Percentiles rank a stretch among this genome's conserved stretches.
phyloP scores from a whole-genome alignment of 257 asterid species.

The Solanum pennellii region DNA sequence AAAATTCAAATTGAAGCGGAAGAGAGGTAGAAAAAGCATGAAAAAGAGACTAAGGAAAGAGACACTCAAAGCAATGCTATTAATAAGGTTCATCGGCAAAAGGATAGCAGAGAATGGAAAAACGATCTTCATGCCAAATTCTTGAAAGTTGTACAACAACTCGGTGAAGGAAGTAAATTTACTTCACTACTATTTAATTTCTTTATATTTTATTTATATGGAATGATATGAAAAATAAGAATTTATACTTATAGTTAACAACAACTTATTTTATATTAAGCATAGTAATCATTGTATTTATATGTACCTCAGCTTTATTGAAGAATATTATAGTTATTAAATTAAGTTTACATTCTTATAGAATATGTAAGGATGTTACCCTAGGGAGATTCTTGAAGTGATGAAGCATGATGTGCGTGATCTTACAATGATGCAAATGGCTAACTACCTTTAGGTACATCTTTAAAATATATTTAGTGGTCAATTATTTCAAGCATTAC shows the following conservation, averaged over 20 bases:
- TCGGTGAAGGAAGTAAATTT: background rate
- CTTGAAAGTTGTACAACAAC: background rate
- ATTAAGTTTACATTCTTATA: no score
- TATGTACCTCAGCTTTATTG: background rate
- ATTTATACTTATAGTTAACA: background rate
- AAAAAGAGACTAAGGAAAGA: background rate
- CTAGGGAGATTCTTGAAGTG: background rate
- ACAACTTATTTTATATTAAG: background rate
- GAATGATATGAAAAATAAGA: background rate
- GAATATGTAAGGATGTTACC: background rate
- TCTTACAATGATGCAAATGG: constrained; percentile 21
- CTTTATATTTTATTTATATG: background rate
- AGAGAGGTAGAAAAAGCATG: background rate
- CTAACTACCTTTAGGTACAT: constrained; percentile 18
- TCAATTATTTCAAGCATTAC: background rate
- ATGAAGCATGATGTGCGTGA: constrained; percentile 9
- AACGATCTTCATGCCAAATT: background rate
- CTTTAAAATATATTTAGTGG: background rate
- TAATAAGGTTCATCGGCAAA: background rate
- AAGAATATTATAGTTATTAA: background rate
- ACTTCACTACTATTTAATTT: background rate
- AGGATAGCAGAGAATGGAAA: background rate
- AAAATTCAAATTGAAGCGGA: background rate
- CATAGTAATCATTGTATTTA: background rate
- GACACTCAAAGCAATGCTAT: background rate